A percentile compares a stretch with the other conserved stretches of the same genome.
These are phyloP conservation scores for Acanthamoeba healyi DNA, from an alignment of 208 protist species.

Conservation along the genomic window DNA sequence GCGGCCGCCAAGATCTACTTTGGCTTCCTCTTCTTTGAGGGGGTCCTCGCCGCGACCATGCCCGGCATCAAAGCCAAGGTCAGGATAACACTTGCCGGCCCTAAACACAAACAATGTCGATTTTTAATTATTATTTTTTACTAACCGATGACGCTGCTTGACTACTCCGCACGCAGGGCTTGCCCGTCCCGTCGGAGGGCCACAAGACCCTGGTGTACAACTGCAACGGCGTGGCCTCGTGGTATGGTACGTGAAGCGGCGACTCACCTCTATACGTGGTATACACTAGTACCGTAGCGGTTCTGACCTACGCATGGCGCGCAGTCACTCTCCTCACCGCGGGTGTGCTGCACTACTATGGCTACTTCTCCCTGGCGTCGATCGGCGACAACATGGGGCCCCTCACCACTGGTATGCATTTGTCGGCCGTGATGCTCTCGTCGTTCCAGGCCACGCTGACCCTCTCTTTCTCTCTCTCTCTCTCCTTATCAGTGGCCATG, in stretches of 20 bases:
- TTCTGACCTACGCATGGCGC: too few relatives aligned
- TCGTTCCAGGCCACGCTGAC: too few relatives aligned
- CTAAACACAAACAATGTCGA: too few relatives aligned
- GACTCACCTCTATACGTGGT: too few relatives aligned
- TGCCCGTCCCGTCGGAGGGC: constrained; percentile 87
- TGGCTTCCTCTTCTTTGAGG: constrained; percentile 86
- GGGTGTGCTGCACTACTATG: constrained; percentile 25
- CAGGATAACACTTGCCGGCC: too few relatives aligned
- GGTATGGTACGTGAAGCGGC: constrained; percentile 90
- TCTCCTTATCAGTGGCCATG: not conserved
- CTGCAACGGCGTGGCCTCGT: constrained; percentile 92
- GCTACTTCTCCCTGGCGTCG: not conserved
- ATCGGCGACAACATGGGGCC: constrained; percentile 22
- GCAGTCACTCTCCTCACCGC: constrained; percentile 18
- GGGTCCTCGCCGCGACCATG: constrained; percentile 90
- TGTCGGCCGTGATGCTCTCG: too few relatives aligned
- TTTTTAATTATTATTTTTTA: too few relatives aligned
- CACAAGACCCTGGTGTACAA: constrained; percentile 92
- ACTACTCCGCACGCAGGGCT: too few relatives aligned
- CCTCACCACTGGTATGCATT: not conserved
- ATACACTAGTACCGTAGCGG: too few relatives aligned
- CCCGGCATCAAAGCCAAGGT: constrained; percentile 89
- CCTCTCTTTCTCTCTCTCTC: not conserved
- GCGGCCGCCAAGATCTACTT: constrained; percentile 83
- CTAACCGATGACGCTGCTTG: too few relatives aligned